Evolutionary conservation across 768 basidiomycete genomes (phyloP).

Genomic region (Boletales sp.): DNA sequence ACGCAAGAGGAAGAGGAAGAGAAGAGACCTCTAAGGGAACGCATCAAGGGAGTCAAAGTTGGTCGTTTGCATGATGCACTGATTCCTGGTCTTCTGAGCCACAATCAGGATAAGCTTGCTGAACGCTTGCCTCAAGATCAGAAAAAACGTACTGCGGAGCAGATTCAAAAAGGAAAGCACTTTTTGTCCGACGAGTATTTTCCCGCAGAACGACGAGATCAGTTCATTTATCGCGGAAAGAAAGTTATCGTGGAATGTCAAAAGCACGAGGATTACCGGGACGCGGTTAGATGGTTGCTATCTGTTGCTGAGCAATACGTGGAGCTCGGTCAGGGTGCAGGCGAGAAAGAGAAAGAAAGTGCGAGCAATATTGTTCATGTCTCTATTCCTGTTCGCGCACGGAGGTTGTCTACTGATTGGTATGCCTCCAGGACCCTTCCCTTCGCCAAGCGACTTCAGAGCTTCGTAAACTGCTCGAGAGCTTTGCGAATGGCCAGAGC

Average conservation of each 20-base stretch:
- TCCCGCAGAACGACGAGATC: conserved; percentile 86
- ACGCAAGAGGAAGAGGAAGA: conserved; percentile 30
- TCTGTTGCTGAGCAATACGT: conserved; percentile 60
- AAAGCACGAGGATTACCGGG: conserved; percentile 87
- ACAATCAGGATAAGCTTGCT: conserved; percentile 36
- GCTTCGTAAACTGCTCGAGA: conserved; percentile 80
- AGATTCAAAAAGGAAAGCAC: conserved; percentile 55
- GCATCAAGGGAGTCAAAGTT: conserved; percentile 29
- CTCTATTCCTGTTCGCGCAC: not conserved
- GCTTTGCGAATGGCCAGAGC: conserved; percentile 77
- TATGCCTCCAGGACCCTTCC: conserved; percentile 42
- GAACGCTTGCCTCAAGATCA: conserved; percentile 69
- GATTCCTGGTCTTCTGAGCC: not conserved
- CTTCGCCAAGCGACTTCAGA: conserved; percentile 57
- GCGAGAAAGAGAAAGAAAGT: conserved; percentile 31
- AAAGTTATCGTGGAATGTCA: conserved; percentile 94
- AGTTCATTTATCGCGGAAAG: conserved; percentile 91
- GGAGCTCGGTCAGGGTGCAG: conserved; percentile 42
- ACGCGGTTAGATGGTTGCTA: conserved; percentile 72
- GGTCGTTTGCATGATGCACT: conserved; percentile 1
- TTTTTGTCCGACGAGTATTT: conserved; percentile 83
- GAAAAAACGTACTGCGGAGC: conserved; percentile 51
- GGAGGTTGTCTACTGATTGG: conserved; percentile 12
- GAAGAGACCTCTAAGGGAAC: conserved; percentile 34
- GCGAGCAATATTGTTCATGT: conserved; percentile 13